Percentiles rank a stretch among this genome's conserved stretches.
Conservation (phyloP, 176 grass and related monocot genomes). For the Lolium multiflorum region DNA sequence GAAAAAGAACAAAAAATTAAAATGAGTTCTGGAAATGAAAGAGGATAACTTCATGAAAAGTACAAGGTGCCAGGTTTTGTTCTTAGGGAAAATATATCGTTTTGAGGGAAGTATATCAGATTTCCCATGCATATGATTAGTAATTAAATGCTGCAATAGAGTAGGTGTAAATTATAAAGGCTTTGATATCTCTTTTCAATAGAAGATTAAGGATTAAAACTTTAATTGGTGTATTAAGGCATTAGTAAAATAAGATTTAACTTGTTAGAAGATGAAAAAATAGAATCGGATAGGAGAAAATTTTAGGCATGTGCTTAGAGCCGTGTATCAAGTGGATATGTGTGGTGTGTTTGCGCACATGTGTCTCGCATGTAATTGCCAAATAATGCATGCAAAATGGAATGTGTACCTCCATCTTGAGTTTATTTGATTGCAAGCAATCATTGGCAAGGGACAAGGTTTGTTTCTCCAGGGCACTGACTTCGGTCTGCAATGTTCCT, state of each 20-base stretch:
- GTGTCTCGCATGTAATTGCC: background rate
- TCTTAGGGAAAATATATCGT: background rate
- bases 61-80: background rate
- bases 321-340: background rate
- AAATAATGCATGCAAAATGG: constrained; percentile 13
- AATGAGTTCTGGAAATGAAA: background rate
- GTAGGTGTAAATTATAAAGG: background rate
- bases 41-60: background rate
- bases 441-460: constrained; percentile 60
- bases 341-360: background rate
- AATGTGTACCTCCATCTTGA: constrained; percentile 63
- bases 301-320: background rate
- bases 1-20: constrained; percentile 16
- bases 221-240: constrained; percentile 4
- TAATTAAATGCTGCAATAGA: constrained; percentile 3
- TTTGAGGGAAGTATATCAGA: background rate
- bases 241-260: background rate
- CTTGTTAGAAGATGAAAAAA: constrained; percentile 13
- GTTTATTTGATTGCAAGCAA: constrained; percentile 57
- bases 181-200: constrained; percentile 12
- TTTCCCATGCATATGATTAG: constrained; percentile 23
- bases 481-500: constrained; percentile 67
- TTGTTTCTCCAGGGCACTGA: constrained; percentile 66
- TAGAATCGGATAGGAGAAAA: background rate
- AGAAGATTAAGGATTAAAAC: constrained; percentile 24